Percentiles rank a stretch among this genome's conserved stretches.
These are phyloP conservation scores for Amanita inopinata DNA, from an alignment of 768 basidiomycete genomes.

Conservation along the genomic window DNA sequence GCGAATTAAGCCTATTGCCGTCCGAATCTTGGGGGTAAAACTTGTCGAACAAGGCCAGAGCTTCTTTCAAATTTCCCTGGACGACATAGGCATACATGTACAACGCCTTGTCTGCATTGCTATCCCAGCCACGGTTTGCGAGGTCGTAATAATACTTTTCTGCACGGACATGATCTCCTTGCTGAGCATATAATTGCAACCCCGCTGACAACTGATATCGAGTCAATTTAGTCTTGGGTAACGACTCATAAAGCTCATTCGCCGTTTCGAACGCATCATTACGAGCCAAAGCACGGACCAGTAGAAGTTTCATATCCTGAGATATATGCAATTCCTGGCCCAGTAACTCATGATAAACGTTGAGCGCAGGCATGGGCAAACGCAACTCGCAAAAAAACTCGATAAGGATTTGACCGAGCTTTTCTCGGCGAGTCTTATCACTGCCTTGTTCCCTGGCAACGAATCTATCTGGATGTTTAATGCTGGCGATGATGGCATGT, in stretches of 20 bases:
- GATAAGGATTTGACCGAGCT: constrained; percentile 28
- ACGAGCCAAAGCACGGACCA: constrained; percentile 36
- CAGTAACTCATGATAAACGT: constrained; percentile 24
- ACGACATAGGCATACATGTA: constrained; percentile 49
- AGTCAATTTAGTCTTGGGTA: constrained; percentile 14
- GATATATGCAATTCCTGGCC: constrained; percentile 23
- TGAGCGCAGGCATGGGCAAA: constrained; percentile 11
- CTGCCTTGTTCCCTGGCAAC: constrained; percentile 6
- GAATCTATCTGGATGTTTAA: not conserved
- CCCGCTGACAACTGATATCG: constrained; percentile 29
- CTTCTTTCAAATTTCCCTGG: constrained; percentile 28
- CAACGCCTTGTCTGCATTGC: constrained; percentile 26
- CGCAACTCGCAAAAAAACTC: constrained; percentile 25
- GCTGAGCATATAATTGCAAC: constrained; percentile 41
- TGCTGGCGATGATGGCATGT: constrained; percentile 16
- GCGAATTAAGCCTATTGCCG: constrained; percentile 24
- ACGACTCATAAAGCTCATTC: constrained; percentile 28
- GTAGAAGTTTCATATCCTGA: constrained; percentile 18
- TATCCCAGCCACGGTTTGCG: constrained; percentile 17
- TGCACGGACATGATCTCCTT: constrained; percentile 37
- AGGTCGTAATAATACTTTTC: constrained; percentile 34
- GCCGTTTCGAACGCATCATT: constrained; percentile 30
- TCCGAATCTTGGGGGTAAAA: constrained; percentile 35
- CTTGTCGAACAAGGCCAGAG: constrained; percentile 41
- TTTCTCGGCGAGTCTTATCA: constrained; percentile 19